A percentile compares a stretch with the other conserved stretches of the same genome.
These are phyloP conservation scores for Bjerkandera adusta DNA, from an alignment of 1,284 basidiomycete species.

Conservation along the genomic window DNA sequence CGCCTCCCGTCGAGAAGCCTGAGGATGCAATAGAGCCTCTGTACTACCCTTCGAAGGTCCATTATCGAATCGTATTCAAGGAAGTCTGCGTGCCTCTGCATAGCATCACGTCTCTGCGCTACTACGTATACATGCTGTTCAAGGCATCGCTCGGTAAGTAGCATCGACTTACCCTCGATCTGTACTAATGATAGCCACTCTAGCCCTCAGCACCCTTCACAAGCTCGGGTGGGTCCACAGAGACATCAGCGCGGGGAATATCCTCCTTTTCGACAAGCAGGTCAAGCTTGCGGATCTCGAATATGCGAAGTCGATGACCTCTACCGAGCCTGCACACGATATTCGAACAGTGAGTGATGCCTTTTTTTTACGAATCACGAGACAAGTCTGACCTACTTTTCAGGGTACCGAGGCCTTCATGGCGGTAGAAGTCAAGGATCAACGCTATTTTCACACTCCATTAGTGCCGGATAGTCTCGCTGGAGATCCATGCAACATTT, in stretches of 20 bases:
- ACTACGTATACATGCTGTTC: neutral
- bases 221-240: slow-evolving; percentile 12
- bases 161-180: neutral
- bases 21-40: neutral
- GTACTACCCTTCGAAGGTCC: slow-evolving; percentile 1
- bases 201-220: neutral
- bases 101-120: neutral
- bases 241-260: slow-evolving; percentile 14
- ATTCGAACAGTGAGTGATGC: slow-evolving; percentile 3
- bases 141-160: neutral
- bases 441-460: too few relatives aligned
- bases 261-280: slow-evolving; percentile 5
- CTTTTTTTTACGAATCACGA: too few relatives aligned
- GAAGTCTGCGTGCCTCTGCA: neutral
- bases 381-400: too few relatives aligned
- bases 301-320: slow-evolving; percentile 4
- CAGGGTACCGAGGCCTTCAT: too few relatives aligned
- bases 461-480: too few relatives aligned
- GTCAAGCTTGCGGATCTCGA: slow-evolving; percentile 9
- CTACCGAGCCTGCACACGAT: neutral
- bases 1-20: too few relatives aligned
- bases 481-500: too few relatives aligned
- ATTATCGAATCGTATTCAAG: slow-evolving; percentile 1
- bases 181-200: neutral
- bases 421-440: too few relatives aligned